Evolutionary conservation across 1,139 yeast genomes (phyloP), one percentile per base, ranked within the genome.

Genomic region (Maudiozyma humilis): DNA sequence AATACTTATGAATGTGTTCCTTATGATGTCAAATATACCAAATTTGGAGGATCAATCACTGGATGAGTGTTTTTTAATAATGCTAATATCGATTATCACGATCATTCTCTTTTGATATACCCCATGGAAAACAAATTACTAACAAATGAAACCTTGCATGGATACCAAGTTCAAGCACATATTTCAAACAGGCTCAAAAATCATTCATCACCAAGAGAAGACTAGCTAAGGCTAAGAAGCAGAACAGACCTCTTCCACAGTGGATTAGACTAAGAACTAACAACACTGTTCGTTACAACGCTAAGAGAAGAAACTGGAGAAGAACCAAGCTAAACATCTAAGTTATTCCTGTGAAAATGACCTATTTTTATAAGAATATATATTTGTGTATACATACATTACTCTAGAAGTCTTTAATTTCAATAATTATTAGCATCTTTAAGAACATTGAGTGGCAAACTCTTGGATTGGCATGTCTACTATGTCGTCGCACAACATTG

Each of bases 251-350:
- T 72, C 84, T 93, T 72, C 98, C 99, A 69, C 96, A 91, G 79
- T 93, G 97, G 97, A 79, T 89, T 85, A 87, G 98, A 78, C 82
- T 91, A 77, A 91, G 89, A 84, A 88, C 98, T 72, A 82, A 76
- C 75, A 89, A 88, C 94, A 88, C 82, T 67, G 84, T 91, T 81
- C 86, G 91, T 81, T 91, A 89, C 89, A 91, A 91, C 78, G 94
- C 96, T 70, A 91, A 91, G 89, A 88, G 97, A 86, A 85, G 98
- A 82, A 95, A 93, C 94, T 93, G 99, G 99, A 91, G 96, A 85
- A 87, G 98, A 84, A 91, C 97, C 68, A 93, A 91, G 95, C 82
- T 93, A 78, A 80, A 82, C 83, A 75, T 91, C 82, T 91, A 87
- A 86, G 77, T 67, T 27, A 42, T 36, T 37, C 33, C 17, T 37